Base-by-base conservation (phyloP, 1,284 basidiomycete species). In the Rhodotorula mucilaginosa region DNA sequence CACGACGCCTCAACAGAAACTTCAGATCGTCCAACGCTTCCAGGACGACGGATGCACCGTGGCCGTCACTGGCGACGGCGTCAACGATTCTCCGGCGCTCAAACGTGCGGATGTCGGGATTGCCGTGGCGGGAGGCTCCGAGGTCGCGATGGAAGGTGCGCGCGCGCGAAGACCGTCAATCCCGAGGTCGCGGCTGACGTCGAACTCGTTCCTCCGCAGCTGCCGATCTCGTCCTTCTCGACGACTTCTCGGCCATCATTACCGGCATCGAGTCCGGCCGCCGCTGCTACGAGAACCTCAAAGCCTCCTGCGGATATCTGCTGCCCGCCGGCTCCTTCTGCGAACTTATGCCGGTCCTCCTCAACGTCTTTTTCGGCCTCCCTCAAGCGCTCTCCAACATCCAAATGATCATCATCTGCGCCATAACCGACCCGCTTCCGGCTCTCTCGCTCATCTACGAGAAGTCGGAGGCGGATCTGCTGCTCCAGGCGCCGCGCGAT, bases 1-100 rank as follows among this genome's bases (percentile, higher is more conserved):
- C 47, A 90, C 88, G 2, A 88, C 88, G 0, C 89, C 89, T 0
- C 87, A 88, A 80, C 80, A 81, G 71, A 91, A 91, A 79, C 82
- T 90, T 21, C 83, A 84, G 49, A 90, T 90, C 70, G 89, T 90
- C 69, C 85, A 86, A 68, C 84, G 85, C 61, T 84, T 88, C 72
- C 86, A 88, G 77, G 80, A 80, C 23, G 82, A 86, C 5, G 83
- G 83, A 5, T 84, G 84, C 64, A 81, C 84, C 16, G 86, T 88
- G 39, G 87, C 84, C n/a, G 82, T 84, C 76, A 58, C 57, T 21
- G 54, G 54, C 54, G 54, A 57, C 29, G 54, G 54, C 10, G 54
- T 60, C 23, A 89, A 90, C 76, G 88, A 90, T 75, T 87, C 88
- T 0, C 88, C 89, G 1, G 73, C 76, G 0, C 72, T 82, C 52